Conservation (phyloP, 352 stramenopile genomes). For the Halophytophthora polymorphica region DNA sequence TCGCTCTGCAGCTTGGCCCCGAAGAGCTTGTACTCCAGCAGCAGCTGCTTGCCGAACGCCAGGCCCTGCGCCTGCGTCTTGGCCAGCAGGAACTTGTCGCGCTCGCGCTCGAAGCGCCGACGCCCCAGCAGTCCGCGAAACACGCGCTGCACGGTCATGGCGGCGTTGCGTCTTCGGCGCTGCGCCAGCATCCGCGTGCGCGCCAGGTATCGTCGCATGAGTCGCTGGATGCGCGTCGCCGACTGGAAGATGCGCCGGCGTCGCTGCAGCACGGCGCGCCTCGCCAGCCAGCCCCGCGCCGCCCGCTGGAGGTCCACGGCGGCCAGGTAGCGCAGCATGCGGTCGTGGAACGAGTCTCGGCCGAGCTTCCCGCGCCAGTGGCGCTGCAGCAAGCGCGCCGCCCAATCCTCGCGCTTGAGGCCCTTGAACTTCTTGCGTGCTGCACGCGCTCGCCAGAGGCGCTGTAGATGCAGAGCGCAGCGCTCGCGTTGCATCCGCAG, state of each 20-base stretch:
- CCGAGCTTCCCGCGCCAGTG: conserved; percentile 90
- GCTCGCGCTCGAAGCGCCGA: conserved; percentile 72
- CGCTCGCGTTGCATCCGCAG: conserved; percentile 64
- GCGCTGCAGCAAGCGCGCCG: conserved; percentile 88
- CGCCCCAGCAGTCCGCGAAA: conserved; percentile 88
- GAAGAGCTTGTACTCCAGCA: conserved; percentile 95
- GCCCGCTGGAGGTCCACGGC: conserved; percentile 87
- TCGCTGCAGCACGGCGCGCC: conserved; percentile 52
- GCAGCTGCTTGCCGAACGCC: conserved; percentile 93
- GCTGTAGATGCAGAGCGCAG: conserved; percentile 86
- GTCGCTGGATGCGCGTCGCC: conserved; percentile 76
- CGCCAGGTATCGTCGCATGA: conserved; percentile 68
- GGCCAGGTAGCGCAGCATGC: conserved; percentile 68
- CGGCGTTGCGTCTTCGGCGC: conserved; percentile 52
- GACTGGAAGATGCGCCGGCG: conserved; percentile 44
- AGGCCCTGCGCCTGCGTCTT: conserved; percentile 93
- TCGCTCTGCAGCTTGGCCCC: conserved; percentile 94
- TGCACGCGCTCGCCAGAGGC: conserved; percentile 80
- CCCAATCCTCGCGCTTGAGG: conserved; percentile 88
- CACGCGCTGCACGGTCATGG: conserved; percentile 82
- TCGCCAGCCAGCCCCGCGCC: conserved; percentile 74
- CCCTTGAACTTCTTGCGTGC: conserved; percentile 73
- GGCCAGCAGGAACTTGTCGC: conserved; percentile 94
- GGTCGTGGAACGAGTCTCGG: conserved; percentile 72
- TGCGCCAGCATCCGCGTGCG: conserved; percentile 44